Conservation (phyloP, 768 basidiomycete species). For the Tylopilus vinaceipallidus region DNA sequence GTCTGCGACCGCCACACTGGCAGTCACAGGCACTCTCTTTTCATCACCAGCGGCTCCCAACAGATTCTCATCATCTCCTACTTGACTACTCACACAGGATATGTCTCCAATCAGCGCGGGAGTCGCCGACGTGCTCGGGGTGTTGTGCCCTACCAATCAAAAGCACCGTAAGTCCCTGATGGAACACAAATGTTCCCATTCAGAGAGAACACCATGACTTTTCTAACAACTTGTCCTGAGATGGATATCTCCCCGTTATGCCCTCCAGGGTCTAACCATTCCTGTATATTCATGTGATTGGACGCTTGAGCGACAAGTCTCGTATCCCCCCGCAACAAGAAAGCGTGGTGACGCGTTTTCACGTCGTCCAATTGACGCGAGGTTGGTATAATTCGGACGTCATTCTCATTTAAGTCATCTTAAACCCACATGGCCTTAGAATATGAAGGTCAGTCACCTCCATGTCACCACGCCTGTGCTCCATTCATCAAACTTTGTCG, state of each 20-base stretch:
- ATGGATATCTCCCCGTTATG: not conserved
- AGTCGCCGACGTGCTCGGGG: slow-evolving; percentile 10
- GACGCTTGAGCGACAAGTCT: not conserved
- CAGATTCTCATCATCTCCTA: not conserved
- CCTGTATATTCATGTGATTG: not conserved
- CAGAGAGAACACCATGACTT: not conserved
- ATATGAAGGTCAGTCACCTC: not conserved
- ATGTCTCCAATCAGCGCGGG: not conserved
- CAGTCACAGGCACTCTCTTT: too few species aligned
- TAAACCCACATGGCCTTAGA: not conserved
- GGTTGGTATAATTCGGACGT: not conserved
- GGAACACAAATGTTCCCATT: not conserved
- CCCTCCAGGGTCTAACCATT: not conserved
- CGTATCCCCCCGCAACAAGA: not conserved
- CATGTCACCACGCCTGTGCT: not conserved
- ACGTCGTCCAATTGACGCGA: not conserved
- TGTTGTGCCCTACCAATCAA: slow-evolving; percentile 9
- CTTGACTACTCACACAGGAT: not conserved
- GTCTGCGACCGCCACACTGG: too few species aligned
- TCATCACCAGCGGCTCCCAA: not conserved
- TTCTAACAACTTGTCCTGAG: not conserved
- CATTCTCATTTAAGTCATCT: not conserved
- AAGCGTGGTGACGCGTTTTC: not conserved
- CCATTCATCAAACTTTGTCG: not conserved
- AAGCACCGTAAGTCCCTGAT: not conserved